A percentile compares a stretch with the other conserved stretches of the same genome.
Evolutionary conservation across 2,329 filamentous ascomycete genomes (phyloP).

Genomic region (Penicillium rolfsii): DNA sequence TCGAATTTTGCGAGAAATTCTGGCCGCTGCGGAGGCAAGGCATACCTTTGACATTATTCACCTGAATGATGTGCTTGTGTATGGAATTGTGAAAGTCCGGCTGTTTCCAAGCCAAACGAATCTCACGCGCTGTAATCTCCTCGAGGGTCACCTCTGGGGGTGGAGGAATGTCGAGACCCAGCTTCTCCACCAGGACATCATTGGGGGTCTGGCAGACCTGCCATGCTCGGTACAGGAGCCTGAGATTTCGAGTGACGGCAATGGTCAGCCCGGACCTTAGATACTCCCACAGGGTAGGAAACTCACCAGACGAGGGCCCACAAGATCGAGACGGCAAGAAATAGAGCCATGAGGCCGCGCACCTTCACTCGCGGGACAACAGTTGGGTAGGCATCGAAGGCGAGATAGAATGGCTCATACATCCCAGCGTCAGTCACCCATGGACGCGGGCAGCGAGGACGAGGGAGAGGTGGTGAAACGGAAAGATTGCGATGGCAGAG

Average conservation of each 20-base stretch:
- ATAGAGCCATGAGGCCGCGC: slow-evolving; percentile 54
- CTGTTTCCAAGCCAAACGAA: slow-evolving; percentile 87
- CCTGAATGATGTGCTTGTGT: slow-evolving; percentile 85
- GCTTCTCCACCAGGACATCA: slow-evolving; percentile 83
- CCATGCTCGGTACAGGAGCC: slow-evolving; percentile 83
- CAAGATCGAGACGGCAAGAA: slow-evolving; percentile 52
- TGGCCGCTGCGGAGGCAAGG: neutral
- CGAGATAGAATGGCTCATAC: slow-evolving; percentile 51
- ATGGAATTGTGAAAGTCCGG: slow-evolving; percentile 69
- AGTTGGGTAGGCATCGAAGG: slow-evolving; percentile 51
- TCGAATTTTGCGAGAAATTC: neutral
- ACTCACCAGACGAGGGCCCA: slow-evolving; percentile 55
- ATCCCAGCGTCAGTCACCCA: slow-evolving; percentile 47
- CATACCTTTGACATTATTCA: slow-evolving; percentile 87
- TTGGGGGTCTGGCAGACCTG: slow-evolving; percentile 90
- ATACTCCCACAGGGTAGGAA: neutral
- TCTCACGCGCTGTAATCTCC: slow-evolving; percentile 82
- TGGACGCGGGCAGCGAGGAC: slow-evolving; percentile 32
- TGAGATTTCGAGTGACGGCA: slow-evolving; percentile 39
- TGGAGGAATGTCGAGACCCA: slow-evolving; percentile 91
- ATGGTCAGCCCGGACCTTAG: slow-evolving; percentile 7
- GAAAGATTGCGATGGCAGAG: slow-evolving; percentile 12
- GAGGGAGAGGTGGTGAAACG: slow-evolving; percentile 6
- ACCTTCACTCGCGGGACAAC: slow-evolving; percentile 52
- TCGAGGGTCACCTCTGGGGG: slow-evolving; percentile 87